Evolutionary conservation across 2,329 filamentous ascomycete genomes (phyloP), one percentile per base, ranked within the genome.

Genomic region (Pseudocercospora musae): DNA sequence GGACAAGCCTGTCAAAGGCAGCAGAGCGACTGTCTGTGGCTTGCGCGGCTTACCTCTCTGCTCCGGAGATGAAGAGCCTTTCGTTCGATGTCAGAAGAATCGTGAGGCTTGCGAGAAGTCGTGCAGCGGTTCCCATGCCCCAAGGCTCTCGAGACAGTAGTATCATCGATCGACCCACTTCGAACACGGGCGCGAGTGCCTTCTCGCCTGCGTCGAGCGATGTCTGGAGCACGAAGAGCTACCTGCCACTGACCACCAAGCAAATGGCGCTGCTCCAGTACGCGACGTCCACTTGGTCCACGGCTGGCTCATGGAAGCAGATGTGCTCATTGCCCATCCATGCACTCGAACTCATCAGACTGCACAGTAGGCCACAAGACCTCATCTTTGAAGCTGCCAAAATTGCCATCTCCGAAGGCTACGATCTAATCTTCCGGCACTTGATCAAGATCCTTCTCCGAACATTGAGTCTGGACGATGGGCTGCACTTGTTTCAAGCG

Each of bases 341-440:
- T 29, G 56, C 37, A 1, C 2, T 50, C 4, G 40, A 48, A 8
- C 42, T 58, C 21, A 37, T 58, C 2, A 50, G 33, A 40, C 42
- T 58, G 9, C 56, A 58, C 25, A 21, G 21, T 15, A n/a, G 56
- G n/a, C n/a, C 18, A n/a, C 40, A 46, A 13, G 56, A 58, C 20
- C 44, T 58, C 6, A 46, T 58, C 13, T 58, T 58, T 27, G 56
- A 58, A 29, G 29, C 56, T 10, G 56, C 56, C 15, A 58, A 58
- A 25, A 58, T 58, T 37, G 56, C 56, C 2, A 58, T 58, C 25
- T 20, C 27, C 5, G 56, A 58, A 15, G 56, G 56, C 44, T 25
- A 48, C n/a, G 56, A 58, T 18, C n/a, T 58, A 11, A 58, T 58
- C 21, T 58, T 58, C 9, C 56, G 56, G 4, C 56, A 58, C 11